Evolutionary conservation across 257 asterid species (phyloP), one percentile per base, ranked within the genome.

Genomic region (Voacanga thouarsii): DNA sequence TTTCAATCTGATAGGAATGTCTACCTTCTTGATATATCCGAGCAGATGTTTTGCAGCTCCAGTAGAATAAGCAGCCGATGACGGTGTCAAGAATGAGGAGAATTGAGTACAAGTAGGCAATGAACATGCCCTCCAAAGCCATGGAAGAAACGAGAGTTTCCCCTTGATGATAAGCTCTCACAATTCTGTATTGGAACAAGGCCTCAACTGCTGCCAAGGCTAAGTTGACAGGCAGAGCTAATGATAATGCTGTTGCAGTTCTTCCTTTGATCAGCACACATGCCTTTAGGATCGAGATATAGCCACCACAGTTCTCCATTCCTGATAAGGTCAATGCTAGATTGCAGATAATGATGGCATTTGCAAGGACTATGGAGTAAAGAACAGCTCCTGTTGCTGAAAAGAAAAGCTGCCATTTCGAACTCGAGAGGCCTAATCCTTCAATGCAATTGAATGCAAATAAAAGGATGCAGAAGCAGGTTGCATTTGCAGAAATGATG

Each of bases 311-410:
- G 5, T 78, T 84, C 21, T 89, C 92, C n/a, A 53, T 65, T 28
- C 90, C 95, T 6, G 96, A 81, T 0, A 82, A 19, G 28, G 89
- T 57, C 72, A 86, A 56, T 12, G 94, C 89, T 2, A 92, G 66
- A 47, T 77, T 85, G 89, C 87, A 79, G 69, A 89, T 60, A 51
- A 87, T 83, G 64, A 83, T 78, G 47, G 93, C 87, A 76, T 91
- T 90, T n/a, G 97, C 94, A 33, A 92, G 90, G 69, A 88, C 65
- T 37, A 91, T 82, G 51, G 96, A 94, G 86, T 85, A 94, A 33
- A 83, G 7, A 23, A 92, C 83, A 3, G 89, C 89, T 21, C 89
- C 91, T 4, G 78, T 75, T 21, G 92, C 90, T 0, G 97, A 90
- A 9, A 90, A 67, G 15, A 92, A 64, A 3, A 90, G 85, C 14